phyloP scores from a whole-genome alignment of 2,329 filamentous ascomycete genomes.

The Septoria linicola region DNA sequence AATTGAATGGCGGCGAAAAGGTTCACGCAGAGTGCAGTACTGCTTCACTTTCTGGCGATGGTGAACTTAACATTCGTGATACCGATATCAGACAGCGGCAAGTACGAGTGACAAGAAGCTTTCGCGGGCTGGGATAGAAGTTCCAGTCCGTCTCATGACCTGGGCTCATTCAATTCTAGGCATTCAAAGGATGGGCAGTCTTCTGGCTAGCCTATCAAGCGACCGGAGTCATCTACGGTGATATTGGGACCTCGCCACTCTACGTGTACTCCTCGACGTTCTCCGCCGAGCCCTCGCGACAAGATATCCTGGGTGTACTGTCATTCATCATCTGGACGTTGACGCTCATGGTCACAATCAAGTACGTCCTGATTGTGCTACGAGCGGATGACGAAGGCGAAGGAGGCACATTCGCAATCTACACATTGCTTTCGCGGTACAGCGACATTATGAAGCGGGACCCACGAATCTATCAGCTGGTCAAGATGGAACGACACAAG shows the following conservation, averaged over 20 bases:
- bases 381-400: slow-evolving; percentile 68
- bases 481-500: slow-evolving; percentile 59
- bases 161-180: too few relatives aligned
- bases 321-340: slow-evolving; percentile 69
- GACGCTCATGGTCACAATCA: slow-evolving; percentile 66
- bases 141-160: too few relatives aligned
- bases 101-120: too few relatives aligned
- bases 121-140: too few relatives aligned
- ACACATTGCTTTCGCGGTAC: slow-evolving; percentile 62
- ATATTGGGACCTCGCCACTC: slow-evolving; percentile 66
- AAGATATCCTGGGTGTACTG: slow-evolving; percentile 62
- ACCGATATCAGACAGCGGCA: too few relatives aligned
- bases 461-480: slow-evolving; percentile 53
- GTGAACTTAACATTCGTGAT: too few relatives aligned
- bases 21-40: too few relatives aligned
- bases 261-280: slow-evolving; percentile 71
- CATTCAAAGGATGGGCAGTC: slow-evolving; percentile 35
- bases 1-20: too few relatives aligned
- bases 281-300: slow-evolving; percentile 48
- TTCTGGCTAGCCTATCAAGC: slow-evolving; percentile 61
- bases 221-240: slow-evolving; percentile 66
- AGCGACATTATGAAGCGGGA: slow-evolving; percentile 60
- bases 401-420: slow-evolving; percentile 68
- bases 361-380: slow-evolving; percentile 66
- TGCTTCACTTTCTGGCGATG: too few relatives aligned